phyloP scores from a whole-genome alignment of 2,329 filamentous ascomycete species.

The Teratosphaeria nubilosa region DNA sequence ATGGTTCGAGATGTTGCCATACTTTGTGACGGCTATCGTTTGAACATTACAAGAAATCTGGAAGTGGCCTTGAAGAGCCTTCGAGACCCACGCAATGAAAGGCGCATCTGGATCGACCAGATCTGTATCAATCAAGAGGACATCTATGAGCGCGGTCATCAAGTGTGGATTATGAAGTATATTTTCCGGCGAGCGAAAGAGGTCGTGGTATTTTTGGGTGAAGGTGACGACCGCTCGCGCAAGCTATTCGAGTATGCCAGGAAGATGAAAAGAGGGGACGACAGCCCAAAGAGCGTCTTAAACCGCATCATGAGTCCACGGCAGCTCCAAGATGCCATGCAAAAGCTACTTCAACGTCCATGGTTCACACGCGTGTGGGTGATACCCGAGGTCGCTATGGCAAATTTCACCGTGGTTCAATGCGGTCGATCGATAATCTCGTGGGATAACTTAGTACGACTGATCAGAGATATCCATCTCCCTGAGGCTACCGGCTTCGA shows the following conservation, averaged over 20 bases:
- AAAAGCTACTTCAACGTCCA: constrained; percentile 17
- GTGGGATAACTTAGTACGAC: constrained; percentile 18
- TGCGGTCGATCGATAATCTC: constrained; percentile 11
- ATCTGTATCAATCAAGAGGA: constrained; percentile 27
- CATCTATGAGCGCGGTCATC: constrained; percentile 20
- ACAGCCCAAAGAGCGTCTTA: constrained; percentile 3
- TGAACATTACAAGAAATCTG: constrained; percentile 21
- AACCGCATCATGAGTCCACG: constrained; percentile 13
- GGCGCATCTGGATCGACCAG: constrained; percentile 24
- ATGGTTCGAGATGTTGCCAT: constrained; percentile 15
- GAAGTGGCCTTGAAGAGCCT: constrained; percentile 14
- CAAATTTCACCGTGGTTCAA: constrained; percentile 13
- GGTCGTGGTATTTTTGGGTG: constrained; percentile 21
- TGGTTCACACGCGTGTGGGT: constrained; percentile 24
- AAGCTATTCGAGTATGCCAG: constrained; percentile 20
- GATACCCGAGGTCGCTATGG: constrained; percentile 15
- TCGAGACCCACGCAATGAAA: constrained; percentile 15
- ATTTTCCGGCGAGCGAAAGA: constrained; percentile 22
- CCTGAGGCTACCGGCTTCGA: constrained; percentile 15
- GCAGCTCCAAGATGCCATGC: constrained; percentile 19
- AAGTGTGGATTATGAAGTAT: constrained; percentile 27
- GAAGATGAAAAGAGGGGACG: constrained; percentile 13
- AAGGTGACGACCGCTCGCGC: constrained; percentile 16
- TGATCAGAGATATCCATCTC: constrained; percentile 15
- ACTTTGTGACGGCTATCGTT: constrained; percentile 19